Conservation (phyloP, 345 rosid genomes). For the Isatis tinctoria region DNA sequence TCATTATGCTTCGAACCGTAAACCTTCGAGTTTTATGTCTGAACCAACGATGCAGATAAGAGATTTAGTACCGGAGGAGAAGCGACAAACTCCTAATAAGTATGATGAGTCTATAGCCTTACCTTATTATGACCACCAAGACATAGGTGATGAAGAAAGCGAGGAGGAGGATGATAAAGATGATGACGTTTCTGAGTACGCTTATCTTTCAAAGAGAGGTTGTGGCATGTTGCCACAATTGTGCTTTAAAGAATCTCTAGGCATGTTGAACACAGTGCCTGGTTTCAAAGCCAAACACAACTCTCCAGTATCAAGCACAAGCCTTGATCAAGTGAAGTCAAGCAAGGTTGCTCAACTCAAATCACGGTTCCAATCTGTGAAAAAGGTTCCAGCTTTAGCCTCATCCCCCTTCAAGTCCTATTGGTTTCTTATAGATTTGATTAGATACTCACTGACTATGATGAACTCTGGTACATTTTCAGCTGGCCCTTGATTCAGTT, state of each 20-base stretch:
- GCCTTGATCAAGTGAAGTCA: conserved; percentile 32
- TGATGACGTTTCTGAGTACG: conserved; percentile 35
- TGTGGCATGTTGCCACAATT: conserved; percentile 74
- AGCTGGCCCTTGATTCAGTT: conserved; percentile 44
- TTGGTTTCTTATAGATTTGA: background rate
- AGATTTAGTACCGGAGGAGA: conserved; percentile 29
- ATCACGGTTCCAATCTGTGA: conserved; percentile 41
- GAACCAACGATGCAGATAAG: conserved; percentile 50
- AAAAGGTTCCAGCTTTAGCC: conserved; percentile 43
- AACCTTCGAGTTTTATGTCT: conserved; percentile 31
- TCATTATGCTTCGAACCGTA: conserved; percentile 59
- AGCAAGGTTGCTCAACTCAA: conserved; percentile 41
- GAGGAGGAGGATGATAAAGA: conserved; percentile 45
- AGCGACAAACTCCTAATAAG: conserved; percentile 14
- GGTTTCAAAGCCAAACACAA: conserved; percentile 47
- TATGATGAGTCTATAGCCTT: conserved; percentile 28
- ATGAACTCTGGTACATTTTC: conserved; percentile 25
- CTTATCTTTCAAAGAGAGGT: conserved; percentile 50
- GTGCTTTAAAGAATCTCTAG: conserved; percentile 56
- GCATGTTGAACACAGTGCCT: conserved; percentile 57
- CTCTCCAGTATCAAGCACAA: conserved; percentile 33
- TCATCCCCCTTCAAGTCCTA: background rate
- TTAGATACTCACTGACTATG: background rate
- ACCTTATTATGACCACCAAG: conserved; percentile 34
- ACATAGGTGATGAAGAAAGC: conserved; percentile 40